These are phyloP conservation scores for Vickermania spadyakhi DNA, from an alignment of 208 protist genomes.

Conservation along the genomic window DNA sequence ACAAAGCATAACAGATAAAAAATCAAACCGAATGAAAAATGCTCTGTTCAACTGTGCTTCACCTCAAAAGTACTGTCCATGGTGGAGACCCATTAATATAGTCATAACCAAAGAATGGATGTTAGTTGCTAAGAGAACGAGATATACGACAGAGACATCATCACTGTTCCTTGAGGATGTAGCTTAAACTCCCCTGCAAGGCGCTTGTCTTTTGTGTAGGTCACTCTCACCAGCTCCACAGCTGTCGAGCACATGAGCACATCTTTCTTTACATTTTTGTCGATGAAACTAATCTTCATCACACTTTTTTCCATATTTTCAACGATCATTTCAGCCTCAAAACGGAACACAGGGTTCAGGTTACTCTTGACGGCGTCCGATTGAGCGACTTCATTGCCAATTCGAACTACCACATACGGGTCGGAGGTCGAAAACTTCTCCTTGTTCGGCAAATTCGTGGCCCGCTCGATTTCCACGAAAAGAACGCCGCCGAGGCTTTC, in stretches of 20 bases:
- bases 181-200: slow-evolving; percentile 34
- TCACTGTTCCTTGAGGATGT: slow-evolving; percentile 41
- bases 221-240: not conserved
- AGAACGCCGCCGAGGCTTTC: slow-evolving; percentile 25
- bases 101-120: not conserved
- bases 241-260: slow-evolving; percentile 41
- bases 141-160: slow-evolving; percentile 24
- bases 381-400: slow-evolving; percentile 23
- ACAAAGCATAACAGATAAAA: no score
- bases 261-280: slow-evolving; percentile 49
- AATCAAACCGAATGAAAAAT: no score
- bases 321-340: slow-evolving; percentile 42
- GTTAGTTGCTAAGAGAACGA: slow-evolving; percentile 14
- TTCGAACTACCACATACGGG: slow-evolving; percentile 54
- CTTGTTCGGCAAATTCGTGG: slow-evolving; percentile 40
- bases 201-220: not conserved
- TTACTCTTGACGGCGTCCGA: slow-evolving; percentile 32
- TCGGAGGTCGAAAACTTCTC: slow-evolving; percentile 50
- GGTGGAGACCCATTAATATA: no score
- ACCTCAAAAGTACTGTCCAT: no score
- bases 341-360: slow-evolving; percentile 61
- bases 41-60: no score
- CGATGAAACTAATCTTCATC: slow-evolving; percentile 35
- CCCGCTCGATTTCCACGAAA: slow-evolving; percentile 46
- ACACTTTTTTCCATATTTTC: slow-evolving; percentile 26